Conservation (phyloP, 129 eudicot genomes). For the Flaveria trinervia region DNA sequence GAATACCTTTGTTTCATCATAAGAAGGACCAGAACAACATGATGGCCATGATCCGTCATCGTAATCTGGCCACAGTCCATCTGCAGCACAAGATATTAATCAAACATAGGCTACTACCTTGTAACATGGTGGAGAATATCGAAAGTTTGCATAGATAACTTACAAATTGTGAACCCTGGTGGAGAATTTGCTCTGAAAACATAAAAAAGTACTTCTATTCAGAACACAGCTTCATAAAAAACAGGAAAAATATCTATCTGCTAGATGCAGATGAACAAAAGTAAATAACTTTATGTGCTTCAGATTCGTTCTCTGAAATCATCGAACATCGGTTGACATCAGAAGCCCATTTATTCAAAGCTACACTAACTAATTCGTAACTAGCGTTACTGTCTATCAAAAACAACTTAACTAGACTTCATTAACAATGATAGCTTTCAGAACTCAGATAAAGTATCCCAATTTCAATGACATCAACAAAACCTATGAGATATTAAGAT, state of each 20-base stretch:
- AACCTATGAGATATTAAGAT: not conserved
- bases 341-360: not conserved
- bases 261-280: conserved; percentile 3
- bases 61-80: conserved; percentile 97
- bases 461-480: not conserved
- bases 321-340: not conserved
- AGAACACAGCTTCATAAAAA: conserved; percentile 8
- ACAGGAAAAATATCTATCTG: too few relatives aligned
- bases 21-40: conserved; percentile 65
- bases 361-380: not conserved
- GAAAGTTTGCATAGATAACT: too few relatives aligned
- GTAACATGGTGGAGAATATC: too few relatives aligned
- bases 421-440: not conserved
- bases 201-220: conserved; percentile 10
- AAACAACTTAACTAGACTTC: too few relatives aligned
- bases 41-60: conserved; percentile 97
- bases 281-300: not conserved
- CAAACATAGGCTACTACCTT: conserved; percentile 4
- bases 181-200: conserved; percentile 60
- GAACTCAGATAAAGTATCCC: conserved; percentile 7
- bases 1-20: conserved; percentile 64
- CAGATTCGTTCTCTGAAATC: conserved; percentile 7
- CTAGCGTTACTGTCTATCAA: not conserved
- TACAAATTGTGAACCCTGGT: conserved; percentile 77
- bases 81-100: conserved; percentile 44